Evolutionary conservation across 78 protist species (phyloP), one percentile per base, ranked within the genome.

Genomic region (Dictyostelium intermedium): DNA sequence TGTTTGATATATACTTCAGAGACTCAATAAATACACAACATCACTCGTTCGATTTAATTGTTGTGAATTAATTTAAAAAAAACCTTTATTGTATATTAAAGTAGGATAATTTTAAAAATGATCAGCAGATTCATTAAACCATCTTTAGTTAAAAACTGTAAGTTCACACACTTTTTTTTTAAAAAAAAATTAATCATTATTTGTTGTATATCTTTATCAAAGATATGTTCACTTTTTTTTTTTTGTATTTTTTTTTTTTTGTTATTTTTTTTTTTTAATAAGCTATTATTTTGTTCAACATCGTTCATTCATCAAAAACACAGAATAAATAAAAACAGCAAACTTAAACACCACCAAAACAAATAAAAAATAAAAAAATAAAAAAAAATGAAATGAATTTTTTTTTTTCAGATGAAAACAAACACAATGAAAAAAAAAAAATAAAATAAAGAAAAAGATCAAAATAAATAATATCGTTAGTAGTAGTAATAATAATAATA

Each of bases 71-170:
- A 32, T 30, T 30, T 13, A 32, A 70, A 70, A 32, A 25, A 63
- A 1, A 16, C 70, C 27, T n/a, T n/a, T n/a, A n/a, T 25, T n/a
- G 32, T 63, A 25, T 50, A 16, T 50, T 50, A 1, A 50, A 50
- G 10, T 50, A 50, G 10, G 16, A 50, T 16, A 50, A 50, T 50
- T 50, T 1, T 27, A 66, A 70, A 69, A 70, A 70, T 32, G 77
- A 70, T 32, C 77, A 70, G 77, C 77, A 70, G 77, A 70, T 13
- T 70, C 43, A 32, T 70, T 11, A 70, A 70, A 70, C 41, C 77
- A 70, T 27, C 23, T 70, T 70, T 70, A 70, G 77, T 70, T 70
- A 70, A 32, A 70, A 70, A 70, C 41, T 70, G 77, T 70, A 70
- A 30, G 77, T 70, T n/a, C 61, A 50, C 61, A 50, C 61, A 50